phyloP scores from a whole-genome alignment of 2,329 filamentous ascomycete species.

The Aspergillus floridensis region DNA sequence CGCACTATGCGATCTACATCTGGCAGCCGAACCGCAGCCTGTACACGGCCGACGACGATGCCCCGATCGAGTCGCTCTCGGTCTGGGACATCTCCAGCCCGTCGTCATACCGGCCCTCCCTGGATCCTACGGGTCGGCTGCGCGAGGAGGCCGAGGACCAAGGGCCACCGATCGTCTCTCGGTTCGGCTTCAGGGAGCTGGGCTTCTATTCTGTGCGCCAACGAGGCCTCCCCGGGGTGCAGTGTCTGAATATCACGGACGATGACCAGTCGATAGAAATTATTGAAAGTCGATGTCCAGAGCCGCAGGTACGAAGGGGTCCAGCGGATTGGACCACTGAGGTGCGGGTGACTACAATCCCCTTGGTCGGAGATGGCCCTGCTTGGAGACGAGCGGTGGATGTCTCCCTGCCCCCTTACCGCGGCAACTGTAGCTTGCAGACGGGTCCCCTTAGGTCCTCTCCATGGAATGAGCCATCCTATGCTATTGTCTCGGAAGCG shows the following conservation, averaged over 20 bases:
- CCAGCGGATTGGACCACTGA: conserved; percentile 40
- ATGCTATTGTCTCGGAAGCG: conserved; percentile 37
- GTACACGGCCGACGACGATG: conserved; percentile 54
- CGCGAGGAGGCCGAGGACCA: conserved; percentile 33
- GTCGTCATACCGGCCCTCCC: conserved; percentile 51
- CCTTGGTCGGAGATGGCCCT: conserved; percentile 52
- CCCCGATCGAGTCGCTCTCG: conserved; percentile 57
- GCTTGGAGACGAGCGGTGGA: conserved; percentile 49
- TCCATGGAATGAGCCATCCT: conserved; percentile 31
- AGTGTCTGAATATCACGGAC: conserved; percentile 52
- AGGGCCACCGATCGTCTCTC: conserved; percentile 48
- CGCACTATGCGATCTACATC: conserved; percentile 61
- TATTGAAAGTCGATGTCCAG: conserved; percentile 56
- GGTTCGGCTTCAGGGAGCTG: conserved; percentile 53
- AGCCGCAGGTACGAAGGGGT: conserved; percentile 45
- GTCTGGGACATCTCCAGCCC: conserved; percentile 59
- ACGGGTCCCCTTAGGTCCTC: conserved; percentile 27
- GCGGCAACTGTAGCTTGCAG: conserved; percentile 41
- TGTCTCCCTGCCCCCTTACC: conserved; percentile 47
- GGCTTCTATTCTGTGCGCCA: conserved; percentile 56
- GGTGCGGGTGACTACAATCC: conserved; percentile 54
- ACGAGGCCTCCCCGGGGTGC: conserved; percentile 50
- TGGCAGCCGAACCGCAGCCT: conserved; percentile 60
- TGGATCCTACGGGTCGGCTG: conserved; percentile 46
- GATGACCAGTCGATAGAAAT: conserved; percentile 51